phyloP scores from a whole-genome alignment of 345 rosid species.

The Laguncularia racemosa region DNA sequence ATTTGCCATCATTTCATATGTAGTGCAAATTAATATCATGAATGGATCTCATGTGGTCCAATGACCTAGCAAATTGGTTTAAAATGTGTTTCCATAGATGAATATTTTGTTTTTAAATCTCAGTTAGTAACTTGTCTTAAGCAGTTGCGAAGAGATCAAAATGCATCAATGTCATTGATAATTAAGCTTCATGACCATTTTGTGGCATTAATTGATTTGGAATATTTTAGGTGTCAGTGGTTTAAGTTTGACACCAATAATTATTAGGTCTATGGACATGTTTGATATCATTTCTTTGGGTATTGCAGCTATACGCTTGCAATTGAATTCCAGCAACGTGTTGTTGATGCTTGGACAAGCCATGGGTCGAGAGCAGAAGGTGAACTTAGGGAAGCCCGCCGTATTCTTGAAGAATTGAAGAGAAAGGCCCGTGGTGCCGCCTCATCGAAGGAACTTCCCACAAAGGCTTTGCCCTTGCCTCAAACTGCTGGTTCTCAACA shows the following conservation, averaged over 20 bases:
- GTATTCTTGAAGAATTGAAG: constrained; percentile 52
- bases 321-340: constrained; percentile 76
- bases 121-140: too few relatives aligned
- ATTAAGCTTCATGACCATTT: too few relatives aligned
- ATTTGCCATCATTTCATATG: too few relatives aligned
- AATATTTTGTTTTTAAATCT: too few relatives aligned
- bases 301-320: constrained; percentile 68
- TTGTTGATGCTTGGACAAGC: constrained; percentile 69
- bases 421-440: constrained; percentile 46
- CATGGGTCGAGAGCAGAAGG: constrained; percentile 62
- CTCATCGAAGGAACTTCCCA: constrained; percentile 18
- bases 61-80: too few relatives aligned
- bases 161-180: too few relatives aligned
- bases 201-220: too few relatives aligned
- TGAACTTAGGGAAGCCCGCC: constrained; percentile 55
- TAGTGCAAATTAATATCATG: too few relatives aligned
- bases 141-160: too few relatives aligned
- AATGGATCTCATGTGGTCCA: too few relatives aligned
- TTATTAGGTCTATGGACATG: not conserved
- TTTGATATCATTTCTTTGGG: constrained; percentile 5
- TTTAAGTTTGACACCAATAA: not conserved
- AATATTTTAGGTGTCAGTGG: constrained; percentile 1
- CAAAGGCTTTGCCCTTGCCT: constrained; percentile 42
- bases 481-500: not conserved
- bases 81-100: too few relatives aligned